phyloP scores from a whole-genome alignment of 495 filamentous ascomycete species.

The Daldinia caldariorum region DNA sequence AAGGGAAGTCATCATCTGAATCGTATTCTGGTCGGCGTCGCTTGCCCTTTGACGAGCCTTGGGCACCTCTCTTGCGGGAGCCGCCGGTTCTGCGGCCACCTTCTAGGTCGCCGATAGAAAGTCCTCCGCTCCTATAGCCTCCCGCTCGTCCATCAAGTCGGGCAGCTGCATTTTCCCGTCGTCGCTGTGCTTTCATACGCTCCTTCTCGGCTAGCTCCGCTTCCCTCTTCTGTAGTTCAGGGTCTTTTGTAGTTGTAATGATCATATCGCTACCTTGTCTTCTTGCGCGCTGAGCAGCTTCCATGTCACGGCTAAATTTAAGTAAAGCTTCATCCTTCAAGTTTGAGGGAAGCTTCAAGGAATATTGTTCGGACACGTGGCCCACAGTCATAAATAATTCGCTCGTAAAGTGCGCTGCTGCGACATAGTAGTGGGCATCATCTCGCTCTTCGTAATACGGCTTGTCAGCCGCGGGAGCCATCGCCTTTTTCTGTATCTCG shows the following conservation, averaged over 20 bases:
- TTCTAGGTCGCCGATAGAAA: slow-evolving; percentile 80
- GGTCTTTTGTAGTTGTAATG: slow-evolving; percentile 75
- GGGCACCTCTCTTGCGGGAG: slow-evolving; percentile 56
- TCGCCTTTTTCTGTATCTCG: slow-evolving; percentile 76
- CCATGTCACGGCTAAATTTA: slow-evolving; percentile 74
- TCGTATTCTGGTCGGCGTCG: slow-evolving; percentile 63
- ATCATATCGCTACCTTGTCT: slow-evolving; percentile 60
- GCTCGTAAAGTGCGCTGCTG: slow-evolving; percentile 73
- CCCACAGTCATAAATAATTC: slow-evolving; percentile 78
- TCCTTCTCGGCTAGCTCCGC: slow-evolving; percentile 80
- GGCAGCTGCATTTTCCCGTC: slow-evolving; percentile 72
- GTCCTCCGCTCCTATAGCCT: slow-evolving; percentile 63
- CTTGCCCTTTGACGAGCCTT: slow-evolving; percentile 55
- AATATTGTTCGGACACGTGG: slow-evolving; percentile 81
- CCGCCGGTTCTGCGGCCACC: slow-evolving; percentile 58
- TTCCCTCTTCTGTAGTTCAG: slow-evolving; percentile 78
- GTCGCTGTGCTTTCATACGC: slow-evolving; percentile 71
- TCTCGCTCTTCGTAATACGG: slow-evolving; percentile 75
- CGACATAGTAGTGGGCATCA: slow-evolving; percentile 82
- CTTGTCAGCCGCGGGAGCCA: slow-evolving; percentile 70
- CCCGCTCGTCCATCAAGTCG: slow-evolving; percentile 66
- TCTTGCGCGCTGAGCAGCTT: slow-evolving; percentile 62
- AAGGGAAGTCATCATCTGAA: slow-evolving; percentile 72
- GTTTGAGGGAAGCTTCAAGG: slow-evolving; percentile 72
- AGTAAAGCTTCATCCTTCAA: slow-evolving; percentile 82